Evolutionary conservation across 2,329 filamentous ascomycete genomes (phyloP), one percentile per base, ranked within the genome.

Genomic region (Hortaea sp.): DNA sequence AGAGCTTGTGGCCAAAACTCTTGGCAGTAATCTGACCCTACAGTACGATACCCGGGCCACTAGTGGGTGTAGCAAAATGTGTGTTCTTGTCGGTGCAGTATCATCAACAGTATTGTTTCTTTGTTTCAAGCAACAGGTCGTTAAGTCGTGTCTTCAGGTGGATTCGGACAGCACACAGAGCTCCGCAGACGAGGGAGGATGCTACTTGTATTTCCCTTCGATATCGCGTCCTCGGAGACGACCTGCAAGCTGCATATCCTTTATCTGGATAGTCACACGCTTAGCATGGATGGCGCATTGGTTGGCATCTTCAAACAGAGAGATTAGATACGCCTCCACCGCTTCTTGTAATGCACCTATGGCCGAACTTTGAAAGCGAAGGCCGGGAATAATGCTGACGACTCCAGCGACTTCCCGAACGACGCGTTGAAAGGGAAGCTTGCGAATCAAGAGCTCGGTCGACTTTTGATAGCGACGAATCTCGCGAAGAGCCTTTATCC

Each of bases 381-480:
- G 79, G 49, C 85, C 82, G n/a, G 70, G 58, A 74, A 72, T 75
- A n/a, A n/a, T 76, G 2, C 4, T 2, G 20, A 20, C 67, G 69
- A 71, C 65, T 72, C 69, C 62, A 67, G 83, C 83, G 54, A 88
- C 85, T 68, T 88, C 84, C 64, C 68, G 40, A 60, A 74, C 92
- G 67, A 98, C 77, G 69, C 92, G 86, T 75, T 95, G 88, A 78
- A 98, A 98, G 52, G 92, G 92, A 54, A 95, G 84, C 79, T 95
- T 97, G 73, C 87, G 83, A 72, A 98, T 88, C 62, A 98, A 76
- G 43, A 98, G 83, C 75, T 97, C 89, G 43, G 90, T 95, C 55
- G 84, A 88, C 76, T 94, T 94, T 76, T 97, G 90, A 78, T 95
- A 97, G 66, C 86, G 85, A 78, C 90, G 85, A 64, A 98, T 98